Base-by-base conservation (phyloP, 2,329 filamentous ascomycete genomes). In the Phoma sp. region DNA sequence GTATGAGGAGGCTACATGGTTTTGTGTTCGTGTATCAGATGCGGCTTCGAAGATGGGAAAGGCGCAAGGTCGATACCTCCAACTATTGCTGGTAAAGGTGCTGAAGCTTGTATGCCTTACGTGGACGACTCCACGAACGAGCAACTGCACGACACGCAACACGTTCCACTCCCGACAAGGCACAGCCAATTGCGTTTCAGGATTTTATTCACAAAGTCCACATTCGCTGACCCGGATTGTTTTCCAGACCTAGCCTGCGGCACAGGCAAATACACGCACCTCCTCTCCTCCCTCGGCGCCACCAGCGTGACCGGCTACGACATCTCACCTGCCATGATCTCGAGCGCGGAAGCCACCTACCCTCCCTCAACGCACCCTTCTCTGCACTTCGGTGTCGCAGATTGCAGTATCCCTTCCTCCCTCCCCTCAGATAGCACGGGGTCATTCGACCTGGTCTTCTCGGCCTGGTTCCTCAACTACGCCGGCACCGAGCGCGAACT, bases 381-480 rank as follows among this genome's bases (percentile, higher is more conserved):
- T 5, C 47, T 70, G 23, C 42, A 46, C 47, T 71, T 70, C 49
- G 35, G 50, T 7, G 46, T 68, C 27, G 61, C 61, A 30, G 67
- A 71, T 42, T 70, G 68, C 51, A 66, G 62, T 27, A 52, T 65
- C 2, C 59, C 59, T 5, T 18, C 27, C 7, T 36, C 42, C 2
- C 30, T 46, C 3, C 43, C 41, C 54, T 33, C 13, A 1, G 4
- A 7, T n/a, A 3, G 41, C 57, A 2, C 35, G 47, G 1, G 44
- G 37, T 11, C 18, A 4, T 70, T 61, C 50, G 67, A 70, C 50
- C 32, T 69, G 29, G 61, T 70, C 38, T 70, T 71, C 47, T 68
- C 67, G 22, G 67, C 64, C 39, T 71, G 66, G 65, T 68, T 71
- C 25, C 59, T 70, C 39, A 71, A 71, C 56, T 70, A 71, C 41